Base-by-base conservation (phyloP, 306 rosid genomes). In the Calophaca sinica region DNA sequence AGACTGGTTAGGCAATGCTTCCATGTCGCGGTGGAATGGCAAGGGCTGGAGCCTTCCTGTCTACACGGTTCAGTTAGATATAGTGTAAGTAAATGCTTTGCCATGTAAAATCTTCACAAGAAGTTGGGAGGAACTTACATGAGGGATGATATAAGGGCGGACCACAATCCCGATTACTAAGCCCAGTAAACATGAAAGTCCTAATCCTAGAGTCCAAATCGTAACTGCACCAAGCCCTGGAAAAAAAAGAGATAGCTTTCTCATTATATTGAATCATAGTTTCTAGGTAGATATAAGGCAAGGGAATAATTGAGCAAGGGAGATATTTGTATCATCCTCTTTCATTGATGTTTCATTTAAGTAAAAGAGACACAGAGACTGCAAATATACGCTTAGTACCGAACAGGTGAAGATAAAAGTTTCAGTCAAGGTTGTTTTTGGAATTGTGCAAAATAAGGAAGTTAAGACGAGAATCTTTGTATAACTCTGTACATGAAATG, bases 1-100 rank as follows among this genome's bases (percentile, higher is more conserved):
- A 55, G 70, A 82, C 9, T 52, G 88, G 79, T 84, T 86, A 35
- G 97, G 97, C 73, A 84, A 59, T 14, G 91, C 93, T 82, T 92
- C 96, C 93, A 92, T 77, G 91, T 89, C 88, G 0, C 20, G 68
- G 11, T 46, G 83, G 52, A 76, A 14, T 4, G 67, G 85, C 53
- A 61, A 77, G 61, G 42, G 65, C 54, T 83, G 78, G 64, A 59
- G 70, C 79, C 82, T 86, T 73, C 76, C 94, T 89, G 91, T 89
- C 94, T 89, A 87, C 75, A 78, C 67, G 80, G 52, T 63, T 62
- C 76, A 80, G 83, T 79, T 71, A 72, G 70, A 81, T 5, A 75
- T 48, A 51, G 74, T 51, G 61, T 65, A 28, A 70, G 85, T 45
- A 72, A 74, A 63, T 38, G 5, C 9, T 50, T 59, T 29, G 65